These are phyloP conservation scores for Fusarium duplospermum DNA, from an alignment of 2,329 filamentous ascomycete species.

Conservation along the genomic window DNA sequence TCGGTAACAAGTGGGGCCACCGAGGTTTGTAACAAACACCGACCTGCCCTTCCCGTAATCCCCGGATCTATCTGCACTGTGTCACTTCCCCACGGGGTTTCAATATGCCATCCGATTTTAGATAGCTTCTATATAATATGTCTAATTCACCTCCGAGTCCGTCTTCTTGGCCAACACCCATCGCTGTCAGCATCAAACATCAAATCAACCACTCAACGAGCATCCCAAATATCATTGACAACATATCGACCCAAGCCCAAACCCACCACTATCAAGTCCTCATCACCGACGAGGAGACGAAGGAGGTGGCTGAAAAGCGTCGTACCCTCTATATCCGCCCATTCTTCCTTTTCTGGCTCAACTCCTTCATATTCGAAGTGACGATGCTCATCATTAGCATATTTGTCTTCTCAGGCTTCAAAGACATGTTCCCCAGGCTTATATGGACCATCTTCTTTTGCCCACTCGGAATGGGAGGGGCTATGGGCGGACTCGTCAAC, in stretches of 20 bases:
- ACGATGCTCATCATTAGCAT: slow-evolving; percentile 14
- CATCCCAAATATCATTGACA: neutral
- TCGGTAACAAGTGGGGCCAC: neutral
- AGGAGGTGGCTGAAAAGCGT: slow-evolving; percentile 11
- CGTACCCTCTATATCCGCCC: slow-evolving; percentile 15
- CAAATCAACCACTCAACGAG: too few relatives aligned
- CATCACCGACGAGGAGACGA: neutral
- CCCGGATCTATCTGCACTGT: neutral
- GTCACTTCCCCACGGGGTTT: neutral
- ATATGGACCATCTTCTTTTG: neutral
- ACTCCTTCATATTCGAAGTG: slow-evolving; percentile 20
- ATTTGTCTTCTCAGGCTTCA: slow-evolving; percentile 3
- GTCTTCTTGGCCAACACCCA: neutral
- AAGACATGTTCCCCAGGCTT: neutral
- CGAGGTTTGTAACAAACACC: neutral
- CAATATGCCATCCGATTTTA: neutral
- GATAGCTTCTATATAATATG: neutral
- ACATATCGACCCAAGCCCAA: neutral
- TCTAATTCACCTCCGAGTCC: neutral
- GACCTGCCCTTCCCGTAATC: neutral
- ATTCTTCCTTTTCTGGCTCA: slow-evolving; percentile 24
- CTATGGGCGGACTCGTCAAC: neutral
- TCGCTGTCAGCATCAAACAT: neutral
- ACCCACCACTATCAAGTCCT: neutral
- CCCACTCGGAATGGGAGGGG: neutral